Base-by-base conservation (phyloP, 2,329 filamentous ascomycete species). In the Fusarium begoniae region DNA sequence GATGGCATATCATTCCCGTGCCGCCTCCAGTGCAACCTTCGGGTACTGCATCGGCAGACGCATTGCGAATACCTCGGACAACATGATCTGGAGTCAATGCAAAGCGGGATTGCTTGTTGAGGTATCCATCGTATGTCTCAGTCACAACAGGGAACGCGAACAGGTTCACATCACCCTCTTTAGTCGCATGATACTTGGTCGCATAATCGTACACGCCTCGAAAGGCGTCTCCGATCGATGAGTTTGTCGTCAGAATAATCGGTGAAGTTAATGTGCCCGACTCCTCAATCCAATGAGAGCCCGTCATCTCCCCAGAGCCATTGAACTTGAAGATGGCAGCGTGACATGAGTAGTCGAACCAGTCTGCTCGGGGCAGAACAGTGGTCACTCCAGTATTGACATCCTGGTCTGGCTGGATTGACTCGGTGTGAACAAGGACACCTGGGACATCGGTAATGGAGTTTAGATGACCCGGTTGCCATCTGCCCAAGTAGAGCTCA, bases 11-110 rank as follows among this genome's bases (percentile, higher is more conserved):
- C 90, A 92, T 92, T 20, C 90, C 90, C 1, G 90, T 90, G n/a
- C 91, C 91, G 24, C 91, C 91, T 7, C 91, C 91, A 4, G 86
- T 87, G 73, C 89, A 90, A 1, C 91, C 91, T 80, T 93, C 91
- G 5, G 81, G 80, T 2, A 93, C 90, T 2, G 83, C 80, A 4
- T 85, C 88, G 14, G 83, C 82, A 6, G 82, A 83, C 1, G 88
- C 90, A 13, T 79, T 83, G 38, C 85, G 83, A 58, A 92, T 88
- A 2, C 89, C 88, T 8, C 83, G 78, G 35, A 89, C 82, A 40
- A 92, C 81, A 70, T 91, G 87, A 61, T 87, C 81, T 0, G 88
- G 83, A 30, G 83, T 87, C 6, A 92, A 84, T 2, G 85, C 84
- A 61, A 91, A 90, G 24, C 85, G 85, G 30, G 83, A 82, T 5